A percentile compares a stretch with the other conserved stretches of the same genome.
phyloP scores from a whole-genome alignment of 805 yeast genomes.

The Zygotorulaspora sp. region DNA sequence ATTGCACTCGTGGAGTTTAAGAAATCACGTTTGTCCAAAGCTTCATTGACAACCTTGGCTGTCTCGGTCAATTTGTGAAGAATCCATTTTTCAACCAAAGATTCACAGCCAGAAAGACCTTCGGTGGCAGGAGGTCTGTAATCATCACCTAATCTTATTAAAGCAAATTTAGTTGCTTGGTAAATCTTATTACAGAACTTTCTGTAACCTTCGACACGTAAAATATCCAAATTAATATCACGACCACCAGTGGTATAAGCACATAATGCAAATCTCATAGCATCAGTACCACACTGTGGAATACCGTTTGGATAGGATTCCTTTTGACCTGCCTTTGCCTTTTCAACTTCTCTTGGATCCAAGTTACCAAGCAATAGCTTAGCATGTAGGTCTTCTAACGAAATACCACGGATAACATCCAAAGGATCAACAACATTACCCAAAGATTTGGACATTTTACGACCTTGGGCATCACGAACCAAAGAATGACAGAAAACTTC shows the following conservation, averaged over 20 bases:
- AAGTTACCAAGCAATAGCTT: slow-evolving; percentile 77
- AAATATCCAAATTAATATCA: slow-evolving; percentile 92
- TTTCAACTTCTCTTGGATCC: slow-evolving; percentile 81
- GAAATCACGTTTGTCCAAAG: slow-evolving; percentile 82
- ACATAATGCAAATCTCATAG: slow-evolving; percentile 94
- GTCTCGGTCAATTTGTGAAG: slow-evolving; percentile 76
- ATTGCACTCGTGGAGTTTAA: slow-evolving; percentile 80
- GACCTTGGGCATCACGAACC: slow-evolving; percentile 98
- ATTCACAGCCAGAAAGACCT: slow-evolving; percentile 68
- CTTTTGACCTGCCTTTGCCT: slow-evolving; percentile 83
- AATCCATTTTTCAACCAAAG: slow-evolving; percentile 96
- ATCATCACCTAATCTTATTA: slow-evolving; percentile 87
- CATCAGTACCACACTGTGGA: slow-evolving; percentile 99
- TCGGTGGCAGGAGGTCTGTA: slow-evolving; percentile 71
- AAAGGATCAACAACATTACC: slow-evolving; percentile 96
- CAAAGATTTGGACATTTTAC: slow-evolving; percentile 96
- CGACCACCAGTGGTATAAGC: slow-evolving; percentile 99
- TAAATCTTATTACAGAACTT: slow-evolving; percentile 99
- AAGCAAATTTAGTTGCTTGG: slow-evolving; percentile 96
- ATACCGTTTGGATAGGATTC: slow-evolving; percentile 93
- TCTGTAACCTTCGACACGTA: slow-evolving; percentile 97
- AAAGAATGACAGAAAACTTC: slow-evolving; percentile 98
- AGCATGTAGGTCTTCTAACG: slow-evolving; percentile 72
- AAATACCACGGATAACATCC: slow-evolving; percentile 87
- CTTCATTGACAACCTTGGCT: slow-evolving; percentile 55